These are phyloP conservation scores for Phytophthora foliorum DNA, from an alignment of 352 stramenopile species.

Conservation along the genomic window DNA sequence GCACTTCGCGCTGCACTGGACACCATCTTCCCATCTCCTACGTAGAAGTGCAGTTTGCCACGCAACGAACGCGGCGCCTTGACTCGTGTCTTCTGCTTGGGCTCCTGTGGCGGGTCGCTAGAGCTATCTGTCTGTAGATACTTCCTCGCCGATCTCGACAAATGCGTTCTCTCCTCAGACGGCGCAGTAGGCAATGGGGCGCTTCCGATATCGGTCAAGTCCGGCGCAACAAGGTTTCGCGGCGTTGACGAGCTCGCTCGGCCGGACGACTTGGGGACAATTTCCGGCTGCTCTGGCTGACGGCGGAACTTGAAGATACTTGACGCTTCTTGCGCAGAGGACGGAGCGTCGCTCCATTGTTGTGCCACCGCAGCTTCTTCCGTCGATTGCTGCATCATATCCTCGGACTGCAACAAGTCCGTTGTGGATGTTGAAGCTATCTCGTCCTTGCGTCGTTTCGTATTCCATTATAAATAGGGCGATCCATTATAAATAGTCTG, in stretches of 20 bases:
- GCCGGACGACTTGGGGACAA: conserved; percentile 33
- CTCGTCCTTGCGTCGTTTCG: conserved; percentile 34
- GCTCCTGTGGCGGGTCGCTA: background rate
- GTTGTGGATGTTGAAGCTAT: conserved; percentile 24
- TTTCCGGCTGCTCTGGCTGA: conserved; percentile 10
- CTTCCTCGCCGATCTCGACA: conserved; percentile 24
- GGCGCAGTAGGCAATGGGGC: conserved; percentile 23
- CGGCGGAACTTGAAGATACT: conserved; percentile 57
- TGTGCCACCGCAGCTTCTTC: conserved; percentile 6
- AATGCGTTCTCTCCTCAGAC: background rate
- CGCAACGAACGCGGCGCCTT: conserved; percentile 36
- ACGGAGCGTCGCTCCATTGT: conserved; percentile 11
- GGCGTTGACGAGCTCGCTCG: conserved; percentile 33
- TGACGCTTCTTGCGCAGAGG: conserved; percentile 8
- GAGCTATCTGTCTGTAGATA: conserved; percentile 24
- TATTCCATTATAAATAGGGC: conserved; percentile 27
- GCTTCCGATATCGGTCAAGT: conserved; percentile 31
- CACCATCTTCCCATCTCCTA: conserved; percentile 17
- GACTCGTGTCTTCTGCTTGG: conserved; percentile 14
- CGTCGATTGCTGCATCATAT: conserved; percentile 7
- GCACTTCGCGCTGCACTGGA: conserved; percentile 20
- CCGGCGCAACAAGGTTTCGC: conserved; percentile 48
- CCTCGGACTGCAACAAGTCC: background rate
- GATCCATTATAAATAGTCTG: background rate
- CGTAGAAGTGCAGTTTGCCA: conserved; percentile 41